phyloP scores from a whole-genome alignment of 2,329 filamentous ascomycete genomes.

The Hirsutella rhossiliensis region DNA sequence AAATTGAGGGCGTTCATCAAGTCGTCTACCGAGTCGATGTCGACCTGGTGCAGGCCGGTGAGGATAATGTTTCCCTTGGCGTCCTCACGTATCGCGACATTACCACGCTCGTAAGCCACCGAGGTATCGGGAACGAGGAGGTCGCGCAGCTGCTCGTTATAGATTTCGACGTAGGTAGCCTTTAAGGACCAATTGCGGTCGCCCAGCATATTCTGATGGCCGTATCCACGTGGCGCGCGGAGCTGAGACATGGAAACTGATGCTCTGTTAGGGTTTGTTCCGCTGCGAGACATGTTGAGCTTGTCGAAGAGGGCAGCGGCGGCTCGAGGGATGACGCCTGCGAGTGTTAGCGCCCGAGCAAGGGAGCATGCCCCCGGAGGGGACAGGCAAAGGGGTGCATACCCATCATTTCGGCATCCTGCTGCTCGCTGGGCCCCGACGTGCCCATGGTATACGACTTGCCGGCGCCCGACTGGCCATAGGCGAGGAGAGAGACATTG shows the following conservation, averaged over 20 bases:
- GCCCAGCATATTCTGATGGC: constrained; percentile 29
- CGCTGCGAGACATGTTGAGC: constrained; percentile 50
- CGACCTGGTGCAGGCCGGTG: constrained; percentile 77
- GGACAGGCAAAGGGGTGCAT: constrained; percentile 8
- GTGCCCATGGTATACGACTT: constrained; percentile 99
- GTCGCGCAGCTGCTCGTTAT: constrained; percentile 92
- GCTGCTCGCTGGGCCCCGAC: constrained; percentile 69
- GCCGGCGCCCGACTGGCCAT: constrained; percentile 92
- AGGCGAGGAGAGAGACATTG: constrained; percentile 94
- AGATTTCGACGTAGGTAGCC: constrained; percentile 94
- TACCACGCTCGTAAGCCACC: constrained; percentile 55
- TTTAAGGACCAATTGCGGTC: constrained; percentile 85
- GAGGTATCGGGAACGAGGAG: constrained; percentile 69
- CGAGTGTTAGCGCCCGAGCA: neutral
- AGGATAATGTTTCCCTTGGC: constrained; percentile 88
- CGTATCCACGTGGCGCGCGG: constrained; percentile 65
- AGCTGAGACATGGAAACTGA: constrained; percentile 57
- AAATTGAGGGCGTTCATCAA: constrained; percentile 81
- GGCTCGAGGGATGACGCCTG: constrained; percentile 91
- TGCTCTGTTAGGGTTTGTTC: constrained; percentile 37
- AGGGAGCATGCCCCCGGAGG: too few species aligned
- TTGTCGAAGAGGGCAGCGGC: constrained; percentile 80
- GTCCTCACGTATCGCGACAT: constrained; percentile 90
- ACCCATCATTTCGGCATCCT: constrained; percentile 65
- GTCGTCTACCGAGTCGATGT: constrained; percentile 86